Conservation (phyloP, 108 stramenopile genomes). For the Skeletonema marinoi region DNA sequence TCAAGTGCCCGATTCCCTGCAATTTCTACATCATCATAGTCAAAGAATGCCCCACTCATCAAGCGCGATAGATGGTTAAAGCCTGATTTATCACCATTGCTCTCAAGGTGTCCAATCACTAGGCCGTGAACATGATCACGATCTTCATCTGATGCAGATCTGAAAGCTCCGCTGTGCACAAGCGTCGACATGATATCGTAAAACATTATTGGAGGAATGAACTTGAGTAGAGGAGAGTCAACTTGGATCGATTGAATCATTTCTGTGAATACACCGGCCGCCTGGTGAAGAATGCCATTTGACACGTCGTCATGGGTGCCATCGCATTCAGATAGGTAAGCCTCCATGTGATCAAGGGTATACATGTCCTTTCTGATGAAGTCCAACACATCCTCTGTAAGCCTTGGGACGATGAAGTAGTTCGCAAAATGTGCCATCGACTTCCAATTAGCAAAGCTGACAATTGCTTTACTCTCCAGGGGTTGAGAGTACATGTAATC, state of each 20-base stretch:
- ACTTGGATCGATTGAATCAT: neutral
- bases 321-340: neutral
- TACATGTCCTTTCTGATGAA: constrained; percentile 12
- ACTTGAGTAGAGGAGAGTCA: neutral
- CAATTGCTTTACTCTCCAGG: neutral
- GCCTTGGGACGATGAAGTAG: constrained; percentile 14
- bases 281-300: neutral
- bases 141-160: neutral
- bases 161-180: neutral
- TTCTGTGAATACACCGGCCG: neutral
- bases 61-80: neutral
- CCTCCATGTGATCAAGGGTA: neutral
- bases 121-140: neutral
- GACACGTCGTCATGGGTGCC: neutral
- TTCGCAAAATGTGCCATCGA: constrained; percentile 6
- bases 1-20: neutral
- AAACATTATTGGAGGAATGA: neutral
- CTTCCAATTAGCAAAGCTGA: constrained; percentile 9
- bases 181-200: neutral
- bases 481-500: constrained; percentile 28
- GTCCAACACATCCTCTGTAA: constrained; percentile 6
- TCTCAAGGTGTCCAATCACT: neutral
- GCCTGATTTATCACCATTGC: neutral
- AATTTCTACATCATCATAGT: neutral
- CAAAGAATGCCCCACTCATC: neutral